Conservation (phyloP, 768 basidiomycete species). For the Coprinellus aureogranulatus region DNA sequence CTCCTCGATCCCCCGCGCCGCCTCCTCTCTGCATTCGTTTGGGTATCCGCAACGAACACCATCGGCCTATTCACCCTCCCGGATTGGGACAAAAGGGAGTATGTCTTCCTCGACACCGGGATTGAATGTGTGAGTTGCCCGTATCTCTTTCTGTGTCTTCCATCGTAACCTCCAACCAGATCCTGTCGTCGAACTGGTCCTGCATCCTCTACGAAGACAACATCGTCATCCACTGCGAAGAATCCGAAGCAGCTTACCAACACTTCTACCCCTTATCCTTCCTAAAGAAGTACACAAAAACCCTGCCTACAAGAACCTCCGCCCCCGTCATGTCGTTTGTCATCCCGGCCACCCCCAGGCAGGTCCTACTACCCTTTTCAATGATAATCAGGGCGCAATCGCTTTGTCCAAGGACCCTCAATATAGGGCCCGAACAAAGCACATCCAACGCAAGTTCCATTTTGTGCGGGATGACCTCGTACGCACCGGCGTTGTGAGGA, state of each 20-base stretch:
- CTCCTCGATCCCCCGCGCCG: constrained; percentile 62
- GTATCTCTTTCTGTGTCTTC: background rate
- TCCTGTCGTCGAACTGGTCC: constrained; percentile 72
- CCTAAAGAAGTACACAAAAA: constrained; percentile 31
- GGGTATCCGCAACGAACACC: constrained; percentile 52
- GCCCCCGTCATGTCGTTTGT: constrained; percentile 40
- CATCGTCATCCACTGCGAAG: constrained; percentile 75
- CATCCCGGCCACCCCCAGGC: constrained; percentile 37
- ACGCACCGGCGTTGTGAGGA: constrained; percentile 12
- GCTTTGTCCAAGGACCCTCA: constrained; percentile 17
- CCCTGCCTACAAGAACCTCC: constrained; percentile 23
- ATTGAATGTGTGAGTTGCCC: constrained; percentile 62
- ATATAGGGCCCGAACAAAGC: constrained; percentile 32
- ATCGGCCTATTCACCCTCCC: constrained; percentile 62
- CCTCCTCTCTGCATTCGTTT: constrained; percentile 68
- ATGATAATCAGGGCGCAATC: constrained; percentile 25
- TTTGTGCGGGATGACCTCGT: constrained; percentile 19
- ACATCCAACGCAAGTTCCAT: constrained; percentile 36
- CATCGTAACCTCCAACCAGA: constrained; percentile 38
- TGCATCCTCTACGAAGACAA: constrained; percentile 64
- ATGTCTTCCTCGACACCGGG: constrained; percentile 71
- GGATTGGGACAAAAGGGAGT: constrained; percentile 65
- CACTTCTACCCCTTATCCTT: constrained; percentile 63
- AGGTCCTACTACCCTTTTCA: constrained; percentile 11
- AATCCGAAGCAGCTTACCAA: constrained; percentile 61